Base-by-base conservation (phyloP, 768 basidiomycete genomes). In the Russula sp. region DNA sequence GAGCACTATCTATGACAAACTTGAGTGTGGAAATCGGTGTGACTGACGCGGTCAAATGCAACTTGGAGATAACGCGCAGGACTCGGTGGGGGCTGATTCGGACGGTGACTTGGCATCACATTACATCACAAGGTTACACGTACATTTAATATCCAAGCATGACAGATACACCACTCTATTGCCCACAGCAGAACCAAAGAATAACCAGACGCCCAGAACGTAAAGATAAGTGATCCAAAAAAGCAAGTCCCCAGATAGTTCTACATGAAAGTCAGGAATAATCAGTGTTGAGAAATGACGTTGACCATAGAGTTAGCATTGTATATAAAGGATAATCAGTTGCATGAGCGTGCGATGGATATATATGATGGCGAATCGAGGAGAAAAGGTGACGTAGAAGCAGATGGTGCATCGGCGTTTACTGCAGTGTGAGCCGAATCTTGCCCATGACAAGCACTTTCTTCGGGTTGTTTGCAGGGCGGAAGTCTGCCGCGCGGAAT, bases 371-470 rank as follows among this genome's bases (percentile, higher is more conserved):
- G 8, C 22, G n/a, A 50, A 35, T 48, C 41, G 22, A 64, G 34
- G 39, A 38, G 46, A 25, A 7, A 42, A 18, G 8, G 7, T 3
- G 3, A 10, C 11, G 25, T n/a, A 11, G 45, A n/a, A n/a, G 54
- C n/a, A 2, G 32, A 34, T 29, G n/a, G 50, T 29, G 14, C 6
- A 29, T 38, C 14, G 13, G 8, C 2, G 29, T 3, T 43, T 42
- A 49, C n/a, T 22, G 29, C 10, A 1, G 29, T 5, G 53, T 47
- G 46, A 59, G 58, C 5, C 43, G 32, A 38, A 59, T 53, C 36
- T 58, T 53, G 39, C 34, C 52, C 46, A 54, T 59, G 39, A 43
- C 36, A 53, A 59, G 62, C 41, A 54, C 52, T 39, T 16, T 48
- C 0, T 59, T 39, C 4, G 43, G 25, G 39, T 32, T 20, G 2